Conservation (phyloP, 345 rosid genomes). For the Litchi chinensis region DNA sequence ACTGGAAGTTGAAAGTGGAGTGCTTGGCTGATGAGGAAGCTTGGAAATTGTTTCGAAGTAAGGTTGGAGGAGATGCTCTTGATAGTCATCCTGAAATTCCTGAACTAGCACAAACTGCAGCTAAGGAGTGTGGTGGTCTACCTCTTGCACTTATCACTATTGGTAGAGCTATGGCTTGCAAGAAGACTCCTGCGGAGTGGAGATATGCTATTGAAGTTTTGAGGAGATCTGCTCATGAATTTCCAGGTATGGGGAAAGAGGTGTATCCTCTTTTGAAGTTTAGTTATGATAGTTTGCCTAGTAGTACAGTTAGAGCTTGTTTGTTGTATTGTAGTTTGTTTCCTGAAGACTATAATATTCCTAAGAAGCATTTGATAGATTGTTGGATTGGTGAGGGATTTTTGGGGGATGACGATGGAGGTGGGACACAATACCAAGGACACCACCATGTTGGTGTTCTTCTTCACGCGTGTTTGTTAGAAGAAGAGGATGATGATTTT, state of each 20-base stretch:
- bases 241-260: conserved; percentile 12
- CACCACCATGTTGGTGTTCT: conserved; percentile 5
- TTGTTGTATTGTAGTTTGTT: conserved; percentile 16
- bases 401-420: background rate
- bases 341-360: conserved; percentile 9
- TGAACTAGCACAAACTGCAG: background rate
- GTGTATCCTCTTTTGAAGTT: conserved; percentile 2
- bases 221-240: background rate
- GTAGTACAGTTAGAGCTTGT: background rate
- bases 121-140: conserved; percentile 14
- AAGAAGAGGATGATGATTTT: conserved; percentile 14
- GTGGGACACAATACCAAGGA: background rate
- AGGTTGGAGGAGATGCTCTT: conserved; percentile 9
- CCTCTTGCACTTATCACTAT: conserved; percentile 14
- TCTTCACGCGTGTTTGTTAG: conserved; percentile 12
- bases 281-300: conserved; percentile 15
- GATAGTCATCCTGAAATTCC: conserved; percentile 8
- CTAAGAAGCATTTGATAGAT: conserved; percentile 5
- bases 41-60: conserved; percentile 9
- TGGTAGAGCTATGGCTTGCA: conserved; percentile 15
- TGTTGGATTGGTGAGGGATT: conserved; percentile 19
- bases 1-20: conserved; percentile 6
- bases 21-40: conserved; percentile 13
- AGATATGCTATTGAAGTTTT: conserved; percentile 9
- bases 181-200: conserved; percentile 4